These are phyloP conservation scores for Termitomyces sp. DNA, from an alignment of 768 basidiomycete species.

Conservation along the genomic window DNA sequence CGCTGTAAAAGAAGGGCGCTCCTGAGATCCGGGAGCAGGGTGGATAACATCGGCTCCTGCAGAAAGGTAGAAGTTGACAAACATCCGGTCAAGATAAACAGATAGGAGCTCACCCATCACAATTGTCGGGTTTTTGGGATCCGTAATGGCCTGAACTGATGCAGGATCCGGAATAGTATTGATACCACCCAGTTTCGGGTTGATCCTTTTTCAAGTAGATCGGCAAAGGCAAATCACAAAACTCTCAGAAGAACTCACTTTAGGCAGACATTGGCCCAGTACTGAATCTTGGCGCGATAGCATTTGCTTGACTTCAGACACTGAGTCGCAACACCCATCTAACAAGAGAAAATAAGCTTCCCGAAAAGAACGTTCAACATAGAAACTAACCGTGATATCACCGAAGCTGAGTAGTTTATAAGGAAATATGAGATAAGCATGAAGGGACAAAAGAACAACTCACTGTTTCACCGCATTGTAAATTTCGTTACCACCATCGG, in stretches of 20 bases:
- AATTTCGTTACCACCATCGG: slow-evolving; percentile 68
- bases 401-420: slow-evolving; percentile 40
- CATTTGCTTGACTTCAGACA: slow-evolving; percentile 70
- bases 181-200: slow-evolving; percentile 82
- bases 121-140: slow-evolving; percentile 69
- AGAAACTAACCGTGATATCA: slow-evolving; percentile 36
- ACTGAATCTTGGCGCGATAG: slow-evolving; percentile 64
- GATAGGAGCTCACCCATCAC: slow-evolving; percentile 55
- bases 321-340: slow-evolving; percentile 80
- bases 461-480: slow-evolving; percentile 81
- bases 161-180: slow-evolving; percentile 68
- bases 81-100: background rate
- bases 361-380: background rate
- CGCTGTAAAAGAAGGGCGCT: slow-evolving; percentile 73
- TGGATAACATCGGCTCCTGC: slow-evolving; percentile 78
- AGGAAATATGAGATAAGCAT: slow-evolving; percentile 11
- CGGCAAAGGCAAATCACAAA: background rate
- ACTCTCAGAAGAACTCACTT: slow-evolving; percentile 47
- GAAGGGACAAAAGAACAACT: slow-evolving; percentile 24
- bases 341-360: slow-evolving; percentile 2
- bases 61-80: background rate
- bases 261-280: slow-evolving; percentile 77
- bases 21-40: slow-evolving; percentile 69
- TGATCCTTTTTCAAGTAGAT: slow-evolving; percentile 46
- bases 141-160: slow-evolving; percentile 54